These are phyloP conservation scores for Delitschia confertaspora DNA, from an alignment of 495 filamentous ascomycete species.

Conservation along the genomic window DNA sequence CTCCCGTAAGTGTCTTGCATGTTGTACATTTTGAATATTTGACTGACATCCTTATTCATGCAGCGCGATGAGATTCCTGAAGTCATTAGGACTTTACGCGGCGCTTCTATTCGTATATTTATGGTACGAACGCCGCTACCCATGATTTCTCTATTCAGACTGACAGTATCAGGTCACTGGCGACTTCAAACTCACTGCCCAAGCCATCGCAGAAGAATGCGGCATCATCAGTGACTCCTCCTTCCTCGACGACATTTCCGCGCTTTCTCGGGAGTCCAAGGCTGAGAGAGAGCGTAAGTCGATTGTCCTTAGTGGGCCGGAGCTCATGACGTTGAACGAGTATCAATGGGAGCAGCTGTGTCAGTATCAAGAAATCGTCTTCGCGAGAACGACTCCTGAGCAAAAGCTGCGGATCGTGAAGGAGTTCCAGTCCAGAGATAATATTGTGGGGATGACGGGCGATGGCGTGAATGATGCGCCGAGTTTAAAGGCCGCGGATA, in stretches of 20 bases:
- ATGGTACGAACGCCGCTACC: constrained; percentile 41
- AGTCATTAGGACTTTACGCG: constrained; percentile 48
- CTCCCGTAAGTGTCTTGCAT: constrained; percentile 33
- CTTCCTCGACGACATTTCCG: constrained; percentile 36
- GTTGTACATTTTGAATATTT: background rate
- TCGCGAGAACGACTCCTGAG: constrained; percentile 63
- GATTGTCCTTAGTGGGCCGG: constrained; percentile 49
- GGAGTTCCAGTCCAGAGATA: constrained; percentile 50
- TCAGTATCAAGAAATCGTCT: constrained; percentile 54
- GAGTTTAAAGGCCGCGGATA: constrained; percentile 46
- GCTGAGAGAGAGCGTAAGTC: constrained; percentile 17
- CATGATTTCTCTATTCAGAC: background rate
- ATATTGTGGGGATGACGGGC: constrained; percentile 47
- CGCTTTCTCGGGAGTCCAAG: constrained; percentile 28
- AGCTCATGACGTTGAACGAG: constrained; percentile 48
- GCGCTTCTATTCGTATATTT: constrained; percentile 55
- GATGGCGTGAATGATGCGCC: constrained; percentile 55
- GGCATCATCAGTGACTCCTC: constrained; percentile 49
- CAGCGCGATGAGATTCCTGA: constrained; percentile 50
- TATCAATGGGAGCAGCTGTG: constrained; percentile 51
- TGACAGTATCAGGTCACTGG: constrained; percentile 42
- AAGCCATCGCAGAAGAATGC: constrained; percentile 57
- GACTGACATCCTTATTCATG: background rate
- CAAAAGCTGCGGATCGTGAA: constrained; percentile 68
- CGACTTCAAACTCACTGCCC: constrained; percentile 61